Conservation (phyloP, 257 asterid genomes). For the Rubia yunnanensis region DNA sequence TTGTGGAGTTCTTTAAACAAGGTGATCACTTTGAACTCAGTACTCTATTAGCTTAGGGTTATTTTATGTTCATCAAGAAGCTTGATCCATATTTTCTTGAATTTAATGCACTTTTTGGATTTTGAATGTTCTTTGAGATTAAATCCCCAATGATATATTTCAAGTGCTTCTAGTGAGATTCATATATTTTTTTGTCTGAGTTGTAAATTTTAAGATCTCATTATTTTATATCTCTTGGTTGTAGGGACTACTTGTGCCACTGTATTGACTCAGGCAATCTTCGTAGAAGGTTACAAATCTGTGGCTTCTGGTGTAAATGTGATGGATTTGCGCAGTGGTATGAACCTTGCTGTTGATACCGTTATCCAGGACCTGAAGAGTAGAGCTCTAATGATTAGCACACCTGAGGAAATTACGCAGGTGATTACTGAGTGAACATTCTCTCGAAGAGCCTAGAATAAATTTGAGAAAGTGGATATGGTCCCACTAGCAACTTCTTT, state of each 20-base stretch:
- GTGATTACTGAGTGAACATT: conserved; percentile 24
- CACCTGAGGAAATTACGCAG: conserved; percentile 88
- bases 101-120: neutral
- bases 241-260: conserved; percentile 97
- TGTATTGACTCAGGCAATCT: conserved; percentile 81
- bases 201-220: conserved; percentile 14
- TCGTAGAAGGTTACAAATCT: conserved; percentile 83
- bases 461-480: neutral
- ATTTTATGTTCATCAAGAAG: neutral
- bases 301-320: conserved; percentile 79
- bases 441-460: neutral
- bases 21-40: neutral
- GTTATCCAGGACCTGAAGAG: conserved; percentile 72
- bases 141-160: neutral
- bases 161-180: neutral
- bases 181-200: neutral
- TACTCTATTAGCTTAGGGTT: neutral
- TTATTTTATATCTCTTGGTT: conserved; percentile 16
- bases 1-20: neutral
- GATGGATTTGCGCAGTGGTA: conserved; percentile 86
- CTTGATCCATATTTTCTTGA: neutral
- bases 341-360: conserved; percentile 73
- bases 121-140: neutral
- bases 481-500: neutral
- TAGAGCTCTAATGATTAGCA: conserved; percentile 79